Base-by-base conservation (phyloP, 805 yeast genomes). In the Barnettozyma botsteinii region DNA sequence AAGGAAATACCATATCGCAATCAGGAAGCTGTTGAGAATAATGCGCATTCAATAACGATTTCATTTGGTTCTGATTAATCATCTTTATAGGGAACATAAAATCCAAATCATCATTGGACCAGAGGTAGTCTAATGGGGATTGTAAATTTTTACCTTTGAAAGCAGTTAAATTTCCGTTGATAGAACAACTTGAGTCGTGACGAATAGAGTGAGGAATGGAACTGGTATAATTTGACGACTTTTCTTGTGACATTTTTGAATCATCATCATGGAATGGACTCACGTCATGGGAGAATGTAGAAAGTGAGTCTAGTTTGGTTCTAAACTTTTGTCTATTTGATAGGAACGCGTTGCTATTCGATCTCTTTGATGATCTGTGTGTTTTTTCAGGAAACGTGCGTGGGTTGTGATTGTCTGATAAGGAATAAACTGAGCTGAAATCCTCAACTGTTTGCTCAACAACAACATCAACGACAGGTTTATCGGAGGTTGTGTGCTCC, bases 1-100 rank as follows among this genome's bases (percentile, higher is more conserved):
- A 88, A 0, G 97, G 97, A 52, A 88, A 89, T 71, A 89, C 75
- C 10, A 55, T 54, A 19, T 69, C 72, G 15, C 89, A 81, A 4
- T 73, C 74, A 0, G 96, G 95, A 30, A 81, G 54, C 3, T 66
- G 63, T 24, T 49, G 48, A 3, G 50, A 44, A 31, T 52, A 50
- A 38, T 56, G 53, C 46, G 45, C 42, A 25, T 50, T 46, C 30
- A 46, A 41, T 3, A 55, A 32, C 4, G 44, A 25, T 21, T 43
- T 49, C 40, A 50, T 38, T 18, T 53, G 52, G 3, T 22, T 27
- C 25, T 51, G 54, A 13, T 37, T 35, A 11, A 56, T 52, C 14
- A 50, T 24, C 23, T 46, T 50, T 17, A 55, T 40, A 2, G 56
- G 55, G 35, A 49, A 50, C 4, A 46, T 37, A 4, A 37, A 29